Base-by-base conservation (phyloP, 176 grass and related monocot genomes). In the Oryza meridionalis region DNA sequence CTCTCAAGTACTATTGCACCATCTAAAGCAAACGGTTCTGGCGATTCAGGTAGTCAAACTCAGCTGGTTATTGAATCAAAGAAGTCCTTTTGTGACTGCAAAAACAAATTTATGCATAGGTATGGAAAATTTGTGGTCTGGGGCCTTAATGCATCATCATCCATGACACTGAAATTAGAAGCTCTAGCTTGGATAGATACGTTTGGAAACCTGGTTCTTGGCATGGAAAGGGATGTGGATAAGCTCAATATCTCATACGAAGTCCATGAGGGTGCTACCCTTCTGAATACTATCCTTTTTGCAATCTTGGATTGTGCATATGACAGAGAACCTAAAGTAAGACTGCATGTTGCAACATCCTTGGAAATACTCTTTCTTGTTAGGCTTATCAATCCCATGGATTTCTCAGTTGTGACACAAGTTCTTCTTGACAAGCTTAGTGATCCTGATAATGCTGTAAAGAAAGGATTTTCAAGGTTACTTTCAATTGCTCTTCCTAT, bases 341-440 rank as follows among this genome's bases (percentile, higher is more conserved):
- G 96, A 88, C 86, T 77, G 82, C 82, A 88, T 87, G 92, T 91
- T 91, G 95, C 95, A 79, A 82, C 81, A 90, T 83, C 88, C 4
- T 88, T 98, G 84, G 92, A 98, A 89, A 70, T 77, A 59, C 85
- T 98, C 86, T 88, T 98, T 37, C 70, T 87, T 46, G 78, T 76
- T 82, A 92, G 85, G 78, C 89, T 98, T 74, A 86, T 98, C 82
- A 86, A 93, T 88, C 82, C 82, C 70, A 71, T 81, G 88, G 73
- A 81, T 85, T 98, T 88, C 82, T 85, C 82, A 44, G 77, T 84
- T 79, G 69, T 91, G 21, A 71, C 89, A 27, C 67, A 84, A 43
- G 91, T 98, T 82, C 82, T 89, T 83, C 95, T 98, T 86, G 92
- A 95, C 85, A 98, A 98, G 85, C 90, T 98, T 81, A 92, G 82